Conservation (phyloP, 2,329 filamentous ascomycete species). For the Periconia macrospinosa region DNA sequence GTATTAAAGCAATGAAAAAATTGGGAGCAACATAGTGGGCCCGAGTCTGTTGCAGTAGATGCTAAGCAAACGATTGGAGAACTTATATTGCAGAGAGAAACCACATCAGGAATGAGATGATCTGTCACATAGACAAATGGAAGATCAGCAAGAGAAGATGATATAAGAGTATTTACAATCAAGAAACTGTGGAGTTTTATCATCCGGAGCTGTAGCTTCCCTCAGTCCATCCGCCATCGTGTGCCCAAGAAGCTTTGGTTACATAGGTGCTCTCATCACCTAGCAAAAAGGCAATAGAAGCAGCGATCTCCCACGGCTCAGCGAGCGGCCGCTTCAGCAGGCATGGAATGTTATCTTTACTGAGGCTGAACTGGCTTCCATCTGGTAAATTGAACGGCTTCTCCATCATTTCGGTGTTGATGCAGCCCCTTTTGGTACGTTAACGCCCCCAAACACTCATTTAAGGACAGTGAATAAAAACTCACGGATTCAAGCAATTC, state of each 20-base stretch:
- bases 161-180: no score
- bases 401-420: constrained; percentile 13
- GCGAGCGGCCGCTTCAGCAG: constrained; percentile 8
- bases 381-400: constrained; percentile 11
- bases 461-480: background rate
- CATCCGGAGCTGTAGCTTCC: constrained; percentile 10
- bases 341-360: constrained; percentile 9
- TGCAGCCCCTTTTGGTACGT: constrained; percentile 5
- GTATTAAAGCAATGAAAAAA: no score
- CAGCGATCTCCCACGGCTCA: constrained; percentile 9
- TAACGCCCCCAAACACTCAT: no score
- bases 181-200: no score
- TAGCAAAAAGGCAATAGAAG: constrained; percentile 9
- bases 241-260: constrained; percentile 5
- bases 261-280: constrained; percentile 9
- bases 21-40: no score
- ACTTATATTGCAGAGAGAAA: no score
- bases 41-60: no score
- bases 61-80: no score
- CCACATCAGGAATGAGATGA: no score
- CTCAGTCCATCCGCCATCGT: constrained; percentile 9
- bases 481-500: constrained; percentile 52
- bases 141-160: no score
- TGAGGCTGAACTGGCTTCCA: constrained; percentile 5
- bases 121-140: no score